phyloP scores from a whole-genome alignment of 805 yeast genomes.

The Candida stauntonica region DNA sequence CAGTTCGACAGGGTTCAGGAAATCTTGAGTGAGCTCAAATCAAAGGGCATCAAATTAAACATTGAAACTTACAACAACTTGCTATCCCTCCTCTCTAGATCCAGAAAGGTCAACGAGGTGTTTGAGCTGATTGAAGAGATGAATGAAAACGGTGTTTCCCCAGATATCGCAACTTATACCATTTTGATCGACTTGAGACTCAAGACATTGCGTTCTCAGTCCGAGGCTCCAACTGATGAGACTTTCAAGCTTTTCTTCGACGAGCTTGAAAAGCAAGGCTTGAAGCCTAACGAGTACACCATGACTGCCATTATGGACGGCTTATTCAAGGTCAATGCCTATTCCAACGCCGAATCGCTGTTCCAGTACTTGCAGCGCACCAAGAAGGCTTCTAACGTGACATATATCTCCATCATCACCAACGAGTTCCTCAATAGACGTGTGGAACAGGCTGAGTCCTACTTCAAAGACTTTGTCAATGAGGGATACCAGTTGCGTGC shows the following conservation, averaged over 20 bases:
- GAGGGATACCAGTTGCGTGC: slow-evolving; percentile 9
- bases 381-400: slow-evolving; percentile 32
- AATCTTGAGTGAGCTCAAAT: slow-evolving; percentile 7
- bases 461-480: slow-evolving; percentile 33
- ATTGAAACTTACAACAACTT: slow-evolving; percentile 49
- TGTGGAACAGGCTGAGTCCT: slow-evolving; percentile 32
- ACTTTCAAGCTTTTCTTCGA: slow-evolving; percentile 36
- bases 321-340: slow-evolving; percentile 42
- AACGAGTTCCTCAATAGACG: slow-evolving; percentile 44
- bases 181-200: slow-evolving; percentile 51
- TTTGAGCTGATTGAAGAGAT: slow-evolving; percentile 45
- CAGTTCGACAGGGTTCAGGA: slow-evolving; percentile 15
- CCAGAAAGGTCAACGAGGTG: slow-evolving; percentile 40
- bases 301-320: slow-evolving; percentile 51
- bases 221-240: slow-evolving; percentile 36
- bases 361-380: slow-evolving; percentile 37
- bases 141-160: slow-evolving; percentile 38
- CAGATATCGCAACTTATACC: slow-evolving; percentile 62
- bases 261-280: slow-evolving; percentile 36
- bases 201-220: slow-evolving; percentile 41
- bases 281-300: slow-evolving; percentile 42
- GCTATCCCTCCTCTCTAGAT: slow-evolving; percentile 38
- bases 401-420: slow-evolving; percentile 44
- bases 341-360: slow-evolving; percentile 49
- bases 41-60: slow-evolving; percentile 38